phyloP scores from a whole-genome alignment of 2,329 filamentous ascomycete genomes.

The Pleurostoma richardsiae region DNA sequence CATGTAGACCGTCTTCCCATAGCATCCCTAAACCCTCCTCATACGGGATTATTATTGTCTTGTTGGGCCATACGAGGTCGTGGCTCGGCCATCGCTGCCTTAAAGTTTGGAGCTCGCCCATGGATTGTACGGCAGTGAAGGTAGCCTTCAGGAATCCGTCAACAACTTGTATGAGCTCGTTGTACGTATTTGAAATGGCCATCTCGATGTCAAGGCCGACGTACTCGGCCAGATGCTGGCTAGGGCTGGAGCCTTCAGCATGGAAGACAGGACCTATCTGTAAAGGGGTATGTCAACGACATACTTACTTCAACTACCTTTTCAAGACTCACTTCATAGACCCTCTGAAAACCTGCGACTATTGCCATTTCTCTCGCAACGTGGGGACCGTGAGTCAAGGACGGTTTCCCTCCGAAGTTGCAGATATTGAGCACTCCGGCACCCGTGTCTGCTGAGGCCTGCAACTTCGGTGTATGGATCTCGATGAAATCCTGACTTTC shows the following conservation, averaged over 20 bases:
- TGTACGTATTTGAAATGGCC: constrained; percentile 83
- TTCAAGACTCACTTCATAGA: too few species aligned
- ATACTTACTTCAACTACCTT: constrained; percentile 59
- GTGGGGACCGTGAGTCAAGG: constrained; percentile 87
- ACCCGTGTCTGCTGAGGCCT: constrained; percentile 86
- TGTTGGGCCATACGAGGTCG: constrained; percentile 79
- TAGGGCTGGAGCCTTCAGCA: constrained; percentile 93
- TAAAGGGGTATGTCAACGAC: not conserved
- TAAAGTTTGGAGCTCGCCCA: constrained; percentile 69
- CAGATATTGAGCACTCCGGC: constrained; percentile 88
- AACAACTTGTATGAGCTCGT: constrained; percentile 76
- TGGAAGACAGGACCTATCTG: constrained; percentile 80
- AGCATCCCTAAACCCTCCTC: constrained; percentile 75
- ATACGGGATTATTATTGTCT: constrained; percentile 80
- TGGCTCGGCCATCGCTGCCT: constrained; percentile 82
- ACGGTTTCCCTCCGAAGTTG: constrained; percentile 84
- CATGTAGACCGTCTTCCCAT: constrained; percentile 70
- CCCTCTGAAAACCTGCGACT: constrained; percentile 80
- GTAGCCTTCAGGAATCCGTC: constrained; percentile 71
- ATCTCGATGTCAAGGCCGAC: constrained; percentile 92
- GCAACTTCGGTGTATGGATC: constrained; percentile 89
- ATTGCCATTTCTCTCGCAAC: constrained; percentile 91
- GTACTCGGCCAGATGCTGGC: constrained; percentile 90
- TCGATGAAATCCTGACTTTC: constrained; percentile 79
- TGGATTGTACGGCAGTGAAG: constrained; percentile 57